A percentile compares a stretch with the other conserved stretches of the same genome.
These are phyloP conservation scores for Teunomyces aglyptinius DNA, from an alignment of 805 yeast species.

Conservation along the genomic window DNA sequence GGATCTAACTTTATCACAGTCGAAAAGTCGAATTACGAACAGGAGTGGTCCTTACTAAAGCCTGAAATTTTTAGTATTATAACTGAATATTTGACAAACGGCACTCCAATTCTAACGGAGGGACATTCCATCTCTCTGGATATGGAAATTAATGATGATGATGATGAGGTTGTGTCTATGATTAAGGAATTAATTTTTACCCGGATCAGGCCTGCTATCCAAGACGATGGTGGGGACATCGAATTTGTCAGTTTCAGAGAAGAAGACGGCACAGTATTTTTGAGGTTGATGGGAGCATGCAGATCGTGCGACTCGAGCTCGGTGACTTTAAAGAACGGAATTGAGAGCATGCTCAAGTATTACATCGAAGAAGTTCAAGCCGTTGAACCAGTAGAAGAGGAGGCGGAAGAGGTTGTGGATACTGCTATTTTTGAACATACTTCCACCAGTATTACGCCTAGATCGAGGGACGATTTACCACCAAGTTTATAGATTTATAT, in stretches of 20 bases:
- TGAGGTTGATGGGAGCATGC: constrained; percentile 67
- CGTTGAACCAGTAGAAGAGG: constrained; percentile 53
- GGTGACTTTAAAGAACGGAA: constrained; percentile 65
- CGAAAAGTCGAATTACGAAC: constrained; percentile 54
- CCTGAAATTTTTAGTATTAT: constrained; percentile 64
- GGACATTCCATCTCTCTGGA: constrained; percentile 23
- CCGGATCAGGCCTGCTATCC: constrained; percentile 69
- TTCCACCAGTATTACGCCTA: constrained; percentile 21
- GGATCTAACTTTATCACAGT: constrained; percentile 84
- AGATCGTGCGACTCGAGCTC: constrained; percentile 68
- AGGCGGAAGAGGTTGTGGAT: constrained; percentile 9
- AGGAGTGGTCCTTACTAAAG: constrained; percentile 59
- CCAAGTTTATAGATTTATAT: constrained; percentile 22
- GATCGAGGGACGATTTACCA: constrained; percentile 24
- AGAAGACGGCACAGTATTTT: constrained; percentile 54
- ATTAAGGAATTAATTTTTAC: constrained; percentile 70
- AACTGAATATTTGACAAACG: constrained; percentile 55
- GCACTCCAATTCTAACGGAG: constrained; percentile 52
- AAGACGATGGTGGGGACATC: constrained; percentile 75
- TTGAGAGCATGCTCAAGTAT: constrained; percentile 68
- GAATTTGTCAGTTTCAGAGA: constrained; percentile 60
- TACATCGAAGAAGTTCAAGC: constrained; percentile 65
- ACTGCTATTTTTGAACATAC: constrained; percentile 8
- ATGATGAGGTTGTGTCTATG: constrained; percentile 64
- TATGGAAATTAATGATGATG: constrained; percentile 53